phyloP scores from a whole-genome alignment of 2,329 filamentous ascomycete genomes.

The Stemphylium vesicarium region DNA sequence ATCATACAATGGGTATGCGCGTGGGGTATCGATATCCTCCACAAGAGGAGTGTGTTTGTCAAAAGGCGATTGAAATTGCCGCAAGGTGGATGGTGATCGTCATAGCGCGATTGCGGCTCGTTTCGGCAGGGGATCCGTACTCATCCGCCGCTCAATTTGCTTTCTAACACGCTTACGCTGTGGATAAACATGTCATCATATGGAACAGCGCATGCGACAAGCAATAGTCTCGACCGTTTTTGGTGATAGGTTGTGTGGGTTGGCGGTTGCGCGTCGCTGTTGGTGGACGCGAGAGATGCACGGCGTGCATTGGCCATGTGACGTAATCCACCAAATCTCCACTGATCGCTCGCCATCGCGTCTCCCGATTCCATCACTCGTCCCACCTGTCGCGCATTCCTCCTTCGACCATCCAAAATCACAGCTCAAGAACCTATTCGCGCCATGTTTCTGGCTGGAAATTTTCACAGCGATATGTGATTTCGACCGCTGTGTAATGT shows the following conservation, averaged over 20 bases:
- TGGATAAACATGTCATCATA: slow-evolving; percentile 15
- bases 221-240: background rate
- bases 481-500: too few relatives aligned
- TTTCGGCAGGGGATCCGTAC: slow-evolving; percentile 18
- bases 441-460: too few relatives aligned
- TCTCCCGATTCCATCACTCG: too few relatives aligned
- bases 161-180: background rate
- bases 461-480: too few relatives aligned
- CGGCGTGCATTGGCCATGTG: slow-evolving; percentile 13
- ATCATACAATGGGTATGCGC: background rate
- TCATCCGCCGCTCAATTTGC: slow-evolving; percentile 14
- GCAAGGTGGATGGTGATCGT: slow-evolving; percentile 18
- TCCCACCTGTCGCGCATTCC: too few relatives aligned
- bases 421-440: too few relatives aligned
- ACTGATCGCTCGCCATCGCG: too few relatives aligned
- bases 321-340: background rate
- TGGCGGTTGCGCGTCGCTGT: background rate
- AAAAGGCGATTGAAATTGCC: slow-evolving; percentile 9
- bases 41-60: slow-evolving; percentile 3
- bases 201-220: slow-evolving; percentile 1
- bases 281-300: slow-evolving; percentile 10
- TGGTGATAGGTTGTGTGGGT: background rate
- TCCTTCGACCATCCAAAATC: too few relatives aligned
- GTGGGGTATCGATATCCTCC: slow-evolving; percentile 1
- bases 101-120: slow-evolving; percentile 19